Evolutionary conservation across 2,329 filamentous ascomycete genomes (phyloP).

Genomic region (Mycosphaerelloides madeirae): DNA sequence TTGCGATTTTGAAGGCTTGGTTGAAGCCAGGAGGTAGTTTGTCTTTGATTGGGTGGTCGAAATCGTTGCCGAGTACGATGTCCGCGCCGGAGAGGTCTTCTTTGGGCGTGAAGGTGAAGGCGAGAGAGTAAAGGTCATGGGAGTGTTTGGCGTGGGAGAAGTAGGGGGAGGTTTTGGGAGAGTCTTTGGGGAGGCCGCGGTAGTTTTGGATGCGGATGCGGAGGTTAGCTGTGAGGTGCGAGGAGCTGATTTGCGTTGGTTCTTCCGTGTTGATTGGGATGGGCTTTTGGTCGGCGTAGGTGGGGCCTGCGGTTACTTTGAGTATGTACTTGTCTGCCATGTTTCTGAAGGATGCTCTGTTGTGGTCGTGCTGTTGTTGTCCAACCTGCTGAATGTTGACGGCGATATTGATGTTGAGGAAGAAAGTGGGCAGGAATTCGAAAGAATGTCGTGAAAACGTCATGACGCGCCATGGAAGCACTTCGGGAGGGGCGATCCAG

Average conservation of each 20-base stretch:
- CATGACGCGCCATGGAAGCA: no score
- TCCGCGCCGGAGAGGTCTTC: conserved; percentile 61
- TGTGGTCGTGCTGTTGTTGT: background rate
- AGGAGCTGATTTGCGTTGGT: conserved; percentile 58
- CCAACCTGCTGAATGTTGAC: background rate
- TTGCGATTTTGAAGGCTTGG: conserved; percentile 77
- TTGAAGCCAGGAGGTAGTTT: conserved; percentile 80
- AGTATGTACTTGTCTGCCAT: conserved; percentile 71
- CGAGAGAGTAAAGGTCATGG: conserved; percentile 79
- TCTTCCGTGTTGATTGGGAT: conserved; percentile 70
- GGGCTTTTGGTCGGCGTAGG: conserved; percentile 68
- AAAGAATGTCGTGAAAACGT: no score
- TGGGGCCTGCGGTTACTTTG: conserved; percentile 72
- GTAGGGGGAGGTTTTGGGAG: conserved; percentile 68
- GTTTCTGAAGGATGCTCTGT: background rate
- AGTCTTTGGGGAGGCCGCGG: conserved; percentile 63
- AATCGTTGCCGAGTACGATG: conserved; percentile 91
- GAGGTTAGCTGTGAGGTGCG: conserved; percentile 62
- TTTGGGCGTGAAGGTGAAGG: conserved; percentile 73
- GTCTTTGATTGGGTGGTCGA: conserved; percentile 84
- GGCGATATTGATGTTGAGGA: no score
- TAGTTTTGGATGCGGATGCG: conserved; percentile 69
- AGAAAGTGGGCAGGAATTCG: no score
- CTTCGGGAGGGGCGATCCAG: no score
- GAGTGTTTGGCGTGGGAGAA: conserved; percentile 67